These are phyloP conservation scores for Fusarium oligoseptatum DNA, from an alignment of 2,329 filamentous ascomycete genomes.

Conservation along the genomic window DNA sequence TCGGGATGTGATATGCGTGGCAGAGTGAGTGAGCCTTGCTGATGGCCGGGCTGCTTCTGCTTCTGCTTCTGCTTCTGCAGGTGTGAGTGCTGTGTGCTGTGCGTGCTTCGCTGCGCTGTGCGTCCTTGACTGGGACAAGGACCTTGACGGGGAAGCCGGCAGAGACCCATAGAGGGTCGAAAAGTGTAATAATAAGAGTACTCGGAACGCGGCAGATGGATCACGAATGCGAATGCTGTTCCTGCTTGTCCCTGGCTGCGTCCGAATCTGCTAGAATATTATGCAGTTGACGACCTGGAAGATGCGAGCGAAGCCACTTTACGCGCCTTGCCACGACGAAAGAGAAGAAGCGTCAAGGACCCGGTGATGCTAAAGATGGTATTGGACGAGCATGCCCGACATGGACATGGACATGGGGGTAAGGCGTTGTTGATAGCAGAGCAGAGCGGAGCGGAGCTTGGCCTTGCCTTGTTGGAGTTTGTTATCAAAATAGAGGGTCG, in stretches of 20 bases:
- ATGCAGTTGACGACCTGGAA: not conserved
- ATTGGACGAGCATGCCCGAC: not conserved
- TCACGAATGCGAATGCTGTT: not conserved
- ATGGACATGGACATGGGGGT: not conserved
- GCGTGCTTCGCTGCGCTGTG: slow-evolving; percentile 18
- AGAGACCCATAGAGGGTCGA: not conserved
- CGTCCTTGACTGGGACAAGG: slow-evolving; percentile 9
- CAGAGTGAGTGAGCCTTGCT: slow-evolving; percentile 12
- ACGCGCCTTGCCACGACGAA: not conserved
- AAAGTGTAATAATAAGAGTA: not conserved
- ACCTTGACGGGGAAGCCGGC: slow-evolving; percentile 1
- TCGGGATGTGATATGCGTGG: slow-evolving; percentile 1
- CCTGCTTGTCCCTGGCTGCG: not conserved
- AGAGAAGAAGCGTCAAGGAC: not conserved
- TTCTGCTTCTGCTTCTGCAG: not conserved
- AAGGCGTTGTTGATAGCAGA: slow-evolving; percentile 2
- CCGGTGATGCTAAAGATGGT: not conserved
- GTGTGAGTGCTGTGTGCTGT: slow-evolving; percentile 9
- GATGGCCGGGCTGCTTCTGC: not conserved
- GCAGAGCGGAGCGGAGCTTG: not conserved
- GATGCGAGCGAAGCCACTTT: slow-evolving; percentile 1
- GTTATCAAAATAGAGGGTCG: slow-evolving; percentile 42
- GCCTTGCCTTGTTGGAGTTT: slow-evolving; percentile 1
- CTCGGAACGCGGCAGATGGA: not conserved
- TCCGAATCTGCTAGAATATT: not conserved